Evolutionary conservation across 2,329 filamentous ascomycete genomes (phyloP).

Genomic region (Coniochaeta pulveracea): DNA sequence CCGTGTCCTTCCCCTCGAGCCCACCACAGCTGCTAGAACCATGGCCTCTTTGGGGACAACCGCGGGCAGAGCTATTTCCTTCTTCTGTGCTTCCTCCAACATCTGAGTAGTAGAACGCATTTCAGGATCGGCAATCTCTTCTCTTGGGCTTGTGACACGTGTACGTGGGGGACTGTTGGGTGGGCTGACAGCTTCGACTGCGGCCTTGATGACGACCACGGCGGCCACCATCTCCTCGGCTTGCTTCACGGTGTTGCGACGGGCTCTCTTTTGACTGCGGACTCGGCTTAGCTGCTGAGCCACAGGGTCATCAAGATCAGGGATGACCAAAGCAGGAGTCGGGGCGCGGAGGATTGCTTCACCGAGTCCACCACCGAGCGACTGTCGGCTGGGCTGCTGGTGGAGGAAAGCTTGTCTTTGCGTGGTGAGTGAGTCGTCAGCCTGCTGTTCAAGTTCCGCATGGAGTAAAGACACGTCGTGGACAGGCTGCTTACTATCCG

Average conservation of each 20-base stretch:
- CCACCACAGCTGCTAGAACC: constrained; percentile 6
- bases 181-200: constrained; percentile 34
- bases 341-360: constrained; percentile 22
- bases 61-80: constrained; percentile 2
- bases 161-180: constrained; percentile 21
- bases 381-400: constrained; percentile 8
- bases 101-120: constrained; percentile 14
- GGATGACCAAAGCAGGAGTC: constrained; percentile 36
- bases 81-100: constrained; percentile 16
- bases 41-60: neutral
- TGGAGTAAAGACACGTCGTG: constrained; percentile 10
- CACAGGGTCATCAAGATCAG: constrained; percentile 26
- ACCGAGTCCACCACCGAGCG: constrained; percentile 13
- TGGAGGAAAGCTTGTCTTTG: constrained; percentile 10
- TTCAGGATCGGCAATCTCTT: constrained; percentile 17
- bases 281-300: constrained; percentile 27
- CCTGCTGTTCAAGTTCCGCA: constrained; percentile 13
- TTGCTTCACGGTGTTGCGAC: constrained; percentile 30
- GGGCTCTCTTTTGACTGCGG: constrained; percentile 31
- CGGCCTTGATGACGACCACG: constrained; percentile 41
- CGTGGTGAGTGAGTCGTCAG: constrained; percentile 11
- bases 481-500: constrained; percentile 14
- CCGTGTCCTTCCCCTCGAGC: constrained; percentile 15
- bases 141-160: constrained; percentile 17
- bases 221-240: constrained; percentile 42